Evolutionary conservation across 768 basidiomycete species (phyloP), one percentile per base, ranked within the genome.

Genomic region (Termitomyces sp.): DNA sequence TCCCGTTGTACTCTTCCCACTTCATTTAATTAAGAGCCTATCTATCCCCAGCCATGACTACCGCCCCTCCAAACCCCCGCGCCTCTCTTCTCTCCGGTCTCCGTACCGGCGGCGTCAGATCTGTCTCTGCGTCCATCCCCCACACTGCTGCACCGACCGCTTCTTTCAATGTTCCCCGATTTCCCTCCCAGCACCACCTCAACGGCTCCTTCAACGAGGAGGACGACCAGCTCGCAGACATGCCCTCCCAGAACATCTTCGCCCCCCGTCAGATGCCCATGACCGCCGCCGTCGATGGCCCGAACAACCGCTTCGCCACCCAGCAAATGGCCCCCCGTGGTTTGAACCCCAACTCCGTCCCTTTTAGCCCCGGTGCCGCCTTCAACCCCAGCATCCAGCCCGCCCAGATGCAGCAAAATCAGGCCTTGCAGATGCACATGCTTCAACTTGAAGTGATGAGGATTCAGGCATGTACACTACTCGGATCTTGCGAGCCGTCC

Each of bases 71-170:
- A 68, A 87, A 81, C 73, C 76, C 79, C 64, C 90, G 92, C 68
- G 91, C 93, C 55, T 90, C 91, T 63, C 91, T 94, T 70, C 91
- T 94, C 74, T 81, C 89, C 62, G 91, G 90, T 67, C 91, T 94
- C 70, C 90, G 92, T 72, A 94, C 92, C 57, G 93, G 92, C 72
- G 92, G 92, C 53, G 93, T 94, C 62, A 89, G 92, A 67, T 87
- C 92, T n/a, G 69, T 81, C 49, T 90, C 90, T 59, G 73, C 74
- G 59, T 71, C 75, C 54, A 74, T 84, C 20, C 89, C 91, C 45
- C 87, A 89, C 74, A 87, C 89, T 51, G 87, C 90, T 58, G 85
- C 86, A 28, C 85, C 87, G 24, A 71, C 79, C 45, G 79, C 78
- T 57, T 76, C 86, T 40, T 91, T 91, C 81, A 84, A 84, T 71